These are phyloP conservation scores for Nitzschia sp. DNA, from an alignment of 108 stramenopile genomes.

Conservation along the genomic window DNA sequence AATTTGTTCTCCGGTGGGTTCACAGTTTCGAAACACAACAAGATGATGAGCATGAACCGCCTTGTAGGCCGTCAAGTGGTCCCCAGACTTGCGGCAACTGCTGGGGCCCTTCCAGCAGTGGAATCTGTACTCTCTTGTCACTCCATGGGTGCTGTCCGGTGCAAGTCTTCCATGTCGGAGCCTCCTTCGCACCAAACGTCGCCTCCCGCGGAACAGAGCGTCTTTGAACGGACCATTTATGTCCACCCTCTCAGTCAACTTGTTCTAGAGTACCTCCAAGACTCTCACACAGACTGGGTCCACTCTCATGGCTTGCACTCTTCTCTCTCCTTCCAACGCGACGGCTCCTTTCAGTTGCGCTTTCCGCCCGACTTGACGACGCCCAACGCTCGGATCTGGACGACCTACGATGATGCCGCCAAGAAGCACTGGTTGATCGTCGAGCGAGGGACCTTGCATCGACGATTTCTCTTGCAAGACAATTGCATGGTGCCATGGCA, in stretches of 20 bases:
- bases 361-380: slow-evolving; percentile 30
- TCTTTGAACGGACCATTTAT: slow-evolving; percentile 37
- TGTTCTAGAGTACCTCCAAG: slow-evolving; percentile 75
- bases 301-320: slow-evolving; percentile 46
- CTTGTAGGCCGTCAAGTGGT: too few relatives aligned
- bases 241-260: slow-evolving; percentile 82
- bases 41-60: too few relatives aligned
- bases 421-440: slow-evolving; percentile 75
- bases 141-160: too few relatives aligned
- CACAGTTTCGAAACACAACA: too few relatives aligned
- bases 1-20: too few relatives aligned
- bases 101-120: too few relatives aligned
- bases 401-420: slow-evolving; percentile 65
- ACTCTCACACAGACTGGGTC: slow-evolving; percentile 50
- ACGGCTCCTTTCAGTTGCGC: slow-evolving; percentile 70
- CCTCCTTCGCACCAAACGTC: background rate
- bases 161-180: too few relatives aligned
- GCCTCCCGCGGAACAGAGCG: background rate
- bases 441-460: slow-evolving; percentile 18
- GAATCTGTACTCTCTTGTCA: too few relatives aligned
- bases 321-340: slow-evolving; percentile 54
- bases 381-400: slow-evolving; percentile 47
- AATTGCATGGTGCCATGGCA: slow-evolving; percentile 77
- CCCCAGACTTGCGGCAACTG: too few relatives aligned
- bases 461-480: slow-evolving; percentile 73